phyloP scores from a whole-genome alignment of 345 rosid species.

The Stellera chamaejasme region DNA sequence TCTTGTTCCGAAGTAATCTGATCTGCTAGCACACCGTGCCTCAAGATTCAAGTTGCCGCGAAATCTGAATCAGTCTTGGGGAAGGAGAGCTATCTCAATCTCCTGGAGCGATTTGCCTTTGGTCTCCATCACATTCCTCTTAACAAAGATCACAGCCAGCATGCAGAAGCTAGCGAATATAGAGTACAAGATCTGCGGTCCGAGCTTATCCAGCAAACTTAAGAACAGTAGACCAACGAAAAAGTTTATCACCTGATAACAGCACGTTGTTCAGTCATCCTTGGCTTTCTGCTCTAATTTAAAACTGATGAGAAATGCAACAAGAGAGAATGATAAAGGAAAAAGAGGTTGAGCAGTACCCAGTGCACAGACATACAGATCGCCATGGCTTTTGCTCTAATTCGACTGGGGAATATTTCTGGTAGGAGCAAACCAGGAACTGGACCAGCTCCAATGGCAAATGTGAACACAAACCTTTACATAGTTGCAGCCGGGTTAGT shows the following conservation, averaged over 20 bases:
- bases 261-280: not conserved
- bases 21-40: too few relatives aligned
- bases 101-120: constrained; percentile 98
- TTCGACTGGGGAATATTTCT: constrained; percentile 84
- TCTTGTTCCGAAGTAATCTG: too few relatives aligned
- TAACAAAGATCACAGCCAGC: constrained; percentile 77
- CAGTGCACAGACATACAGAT: constrained; percentile 95
- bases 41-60: too few relatives aligned
- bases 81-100: constrained; percentile 90
- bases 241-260: constrained; percentile 79
- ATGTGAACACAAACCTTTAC: constrained; percentile 84
- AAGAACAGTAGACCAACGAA: constrained; percentile 92
- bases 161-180: constrained; percentile 72
- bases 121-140: constrained; percentile 77
- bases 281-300: not conserved
- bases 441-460: constrained; percentile 97
- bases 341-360: constrained; percentile 35
- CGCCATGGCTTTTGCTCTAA: constrained; percentile 97
- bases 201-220: constrained; percentile 73
- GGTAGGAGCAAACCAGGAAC: constrained; percentile 95
- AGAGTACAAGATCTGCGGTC: constrained; percentile 70
- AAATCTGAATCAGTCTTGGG: constrained; percentile 21
- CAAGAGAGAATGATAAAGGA: not conserved
- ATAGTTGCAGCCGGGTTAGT: constrained; percentile 10
- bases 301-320: not conserved